These are phyloP conservation scores for Pyrenochaeta sp. DNA, from an alignment of 2,329 filamentous ascomycete genomes.

Conservation along the genomic window DNA sequence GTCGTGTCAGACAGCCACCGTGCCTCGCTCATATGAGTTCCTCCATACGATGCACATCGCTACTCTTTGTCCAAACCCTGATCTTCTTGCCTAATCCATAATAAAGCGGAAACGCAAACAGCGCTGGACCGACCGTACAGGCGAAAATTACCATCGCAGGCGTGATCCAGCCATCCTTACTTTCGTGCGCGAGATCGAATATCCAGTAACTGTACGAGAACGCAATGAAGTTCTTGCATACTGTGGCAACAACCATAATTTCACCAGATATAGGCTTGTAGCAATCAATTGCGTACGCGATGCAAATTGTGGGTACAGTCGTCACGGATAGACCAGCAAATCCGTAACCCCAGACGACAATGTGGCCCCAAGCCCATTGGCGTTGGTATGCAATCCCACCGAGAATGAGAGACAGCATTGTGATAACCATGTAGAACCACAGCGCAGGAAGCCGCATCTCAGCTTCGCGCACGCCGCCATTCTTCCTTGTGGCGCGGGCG, in stretches of 20 bases:
- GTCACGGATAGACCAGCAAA: slow-evolving; percentile 54
- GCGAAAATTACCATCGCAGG: slow-evolving; percentile 57
- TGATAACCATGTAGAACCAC: slow-evolving; percentile 60
- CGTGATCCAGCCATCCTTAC: slow-evolving; percentile 49
- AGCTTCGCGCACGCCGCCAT: slow-evolving; percentile 64
- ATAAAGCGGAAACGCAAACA: slow-evolving; percentile 53
- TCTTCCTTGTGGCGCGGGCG: slow-evolving; percentile 61
- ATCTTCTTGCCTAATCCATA: slow-evolving; percentile 53
- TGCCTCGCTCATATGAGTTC: slow-evolving; percentile 13
- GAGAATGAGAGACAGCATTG: slow-evolving; percentile 58
- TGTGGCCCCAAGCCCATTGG: slow-evolving; percentile 59
- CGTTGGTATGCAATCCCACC: slow-evolving; percentile 60
- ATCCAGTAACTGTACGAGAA: slow-evolving; percentile 56
- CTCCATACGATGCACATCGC: slow-evolving; percentile 26
- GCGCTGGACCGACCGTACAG: slow-evolving; percentile 49
- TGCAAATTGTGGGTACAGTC: slow-evolving; percentile 53
- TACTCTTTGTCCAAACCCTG: slow-evolving; percentile 47
- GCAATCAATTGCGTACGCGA: slow-evolving; percentile 57
- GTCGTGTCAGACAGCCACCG: too few relatives aligned
- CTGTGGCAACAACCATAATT: slow-evolving; percentile 56
- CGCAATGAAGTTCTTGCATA: slow-evolving; percentile 56
- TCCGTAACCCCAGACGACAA: slow-evolving; percentile 60
- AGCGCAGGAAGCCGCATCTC: slow-evolving; percentile 63
- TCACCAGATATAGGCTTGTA: slow-evolving; percentile 58
- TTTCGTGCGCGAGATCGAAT: slow-evolving; percentile 47